phyloP scores from a whole-genome alignment of 495 filamentous ascomycete species.

The Penicillium canescens region DNA sequence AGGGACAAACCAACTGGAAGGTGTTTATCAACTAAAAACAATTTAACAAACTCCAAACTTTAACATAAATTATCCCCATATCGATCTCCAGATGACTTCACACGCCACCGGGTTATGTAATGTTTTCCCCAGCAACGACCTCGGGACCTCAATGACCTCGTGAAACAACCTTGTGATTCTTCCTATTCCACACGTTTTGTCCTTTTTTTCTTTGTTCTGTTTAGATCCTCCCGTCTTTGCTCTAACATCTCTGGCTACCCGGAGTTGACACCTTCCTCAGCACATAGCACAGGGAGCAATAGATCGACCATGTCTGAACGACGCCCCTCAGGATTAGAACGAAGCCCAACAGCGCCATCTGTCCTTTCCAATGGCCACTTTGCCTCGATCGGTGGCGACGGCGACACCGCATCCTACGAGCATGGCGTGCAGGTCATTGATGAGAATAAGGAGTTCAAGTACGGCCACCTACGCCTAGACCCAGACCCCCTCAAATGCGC shows the following conservation, averaged over 20 bases:
- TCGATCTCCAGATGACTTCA: not conserved
- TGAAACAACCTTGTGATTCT: conserved; percentile 10
- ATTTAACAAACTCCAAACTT: not conserved
- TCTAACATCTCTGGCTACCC: conserved; percentile 23
- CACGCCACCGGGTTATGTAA: conserved; percentile 22
- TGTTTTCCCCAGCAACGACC: conserved; percentile 20
- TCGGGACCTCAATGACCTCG: conserved; percentile 14
- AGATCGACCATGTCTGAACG: conserved; percentile 24
- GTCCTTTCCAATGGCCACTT: conserved; percentile 85
- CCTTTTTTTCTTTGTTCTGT: conserved; percentile 7
- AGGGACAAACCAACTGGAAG: too few species aligned
- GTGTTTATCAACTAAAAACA: too few species aligned
- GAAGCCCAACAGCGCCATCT: conserved; percentile 53
- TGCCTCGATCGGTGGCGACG: conserved; percentile 69
- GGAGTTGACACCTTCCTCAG: conserved; percentile 16
- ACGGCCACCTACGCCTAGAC: conserved; percentile 22
- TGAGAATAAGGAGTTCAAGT: conserved; percentile 96
- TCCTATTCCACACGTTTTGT: conserved; percentile 1
- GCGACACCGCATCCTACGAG: conserved; percentile 67
- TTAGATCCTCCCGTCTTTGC: conserved; percentile 8
- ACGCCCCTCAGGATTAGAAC: conserved; percentile 32
- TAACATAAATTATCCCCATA: not conserved
- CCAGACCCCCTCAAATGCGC: conserved; percentile 6
- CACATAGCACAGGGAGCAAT: conserved; percentile 11
- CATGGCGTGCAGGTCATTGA: conserved; percentile 97